phyloP scores from a whole-genome alignment of 257 asterid species.

The Solanum medicagineum region DNA sequence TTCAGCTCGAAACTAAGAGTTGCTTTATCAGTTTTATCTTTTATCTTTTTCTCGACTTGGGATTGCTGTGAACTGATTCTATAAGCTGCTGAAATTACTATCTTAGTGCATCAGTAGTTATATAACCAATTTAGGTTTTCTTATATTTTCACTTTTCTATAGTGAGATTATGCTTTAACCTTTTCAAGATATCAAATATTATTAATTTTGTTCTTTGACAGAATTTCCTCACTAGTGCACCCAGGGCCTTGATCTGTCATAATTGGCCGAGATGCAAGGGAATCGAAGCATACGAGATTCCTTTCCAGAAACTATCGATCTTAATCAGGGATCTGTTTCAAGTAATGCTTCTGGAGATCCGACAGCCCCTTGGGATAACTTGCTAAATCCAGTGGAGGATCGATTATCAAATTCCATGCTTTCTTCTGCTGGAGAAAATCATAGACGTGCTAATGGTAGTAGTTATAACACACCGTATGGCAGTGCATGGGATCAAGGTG shows the following conservation, averaged over 20 bases:
- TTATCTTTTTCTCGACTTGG: neutral
- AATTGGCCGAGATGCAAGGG: slow-evolving; percentile 40
- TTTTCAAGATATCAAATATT: neutral
- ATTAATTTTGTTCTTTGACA: neutral
- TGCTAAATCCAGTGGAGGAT: slow-evolving; percentile 49
- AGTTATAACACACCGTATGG: slow-evolving; percentile 19
- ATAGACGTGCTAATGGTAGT: slow-evolving; percentile 12
- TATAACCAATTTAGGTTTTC: neutral
- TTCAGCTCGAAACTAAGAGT: neutral
- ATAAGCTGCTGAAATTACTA: neutral
- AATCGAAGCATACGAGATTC: slow-evolving; percentile 50
- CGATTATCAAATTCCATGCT: slow-evolving; percentile 33
- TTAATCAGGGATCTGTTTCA: slow-evolving; percentile 63
- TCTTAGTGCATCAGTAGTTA: neutral
- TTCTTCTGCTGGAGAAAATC: slow-evolving; percentile 22
- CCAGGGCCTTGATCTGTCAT: neutral
- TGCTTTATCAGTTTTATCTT: neutral
- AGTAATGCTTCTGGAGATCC: slow-evolving; percentile 37
- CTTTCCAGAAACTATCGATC: slow-evolving; percentile 64
- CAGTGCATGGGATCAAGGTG: slow-evolving; percentile 61
- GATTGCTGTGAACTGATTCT: neutral
- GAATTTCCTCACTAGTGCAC: neutral
- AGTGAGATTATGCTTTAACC: neutral
- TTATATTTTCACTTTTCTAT: neutral
- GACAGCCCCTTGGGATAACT: slow-evolving; percentile 34